Evolutionary conservation across 495 filamentous ascomycete genomes (phyloP), one percentile per base, ranked within the genome.

Genomic region (Neurospora discreta): DNA sequence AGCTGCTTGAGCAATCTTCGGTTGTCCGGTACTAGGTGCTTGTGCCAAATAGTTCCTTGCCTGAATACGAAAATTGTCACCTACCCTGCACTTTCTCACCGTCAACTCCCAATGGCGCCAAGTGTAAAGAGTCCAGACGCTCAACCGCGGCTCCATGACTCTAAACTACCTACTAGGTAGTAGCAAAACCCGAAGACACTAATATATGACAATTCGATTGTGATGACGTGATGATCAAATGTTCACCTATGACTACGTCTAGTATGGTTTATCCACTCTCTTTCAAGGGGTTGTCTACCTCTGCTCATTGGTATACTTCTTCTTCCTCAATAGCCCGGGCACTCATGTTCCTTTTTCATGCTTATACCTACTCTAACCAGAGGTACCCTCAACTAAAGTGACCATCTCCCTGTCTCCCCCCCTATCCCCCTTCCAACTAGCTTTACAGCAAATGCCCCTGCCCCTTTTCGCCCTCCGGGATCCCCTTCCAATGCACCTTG

Each of bases 401-500:
- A 8, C 15, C 13, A 6, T 26, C 23, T 65, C 5, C 13, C 23
- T 1, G 23, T 52, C 20, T 26, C n/a, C 46, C 43, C 11, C 23
- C 23, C 11, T 58, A n/a, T 58, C 7, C 23, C 11, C 11, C 23
- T 60, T 30, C 52, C 23, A 30, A 30, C 23, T 60, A 23, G 3
- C 52, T 60, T 60, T 18, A 65, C 15, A 65, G 15, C 26, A 65
- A 36, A 33, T 65, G 52, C 23, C 2, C 7, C 5, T 9, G 15
- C 2, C 33, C 36, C 33, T 69, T 44, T n/a, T 69, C 11, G 23
- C 68, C 39, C 39, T 44, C 15, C 23, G 33, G 7, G 33, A 41
- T 8, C 72, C 86, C 84, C 79, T 86, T 84, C 84, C 96, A 97
- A 78, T 92, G 90, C 44, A 91, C 84, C 81, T 92, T 91, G 73